Evolutionary conservation across 1,139 yeast species (phyloP).

Genomic region (Kodamaea arcana): DNA sequence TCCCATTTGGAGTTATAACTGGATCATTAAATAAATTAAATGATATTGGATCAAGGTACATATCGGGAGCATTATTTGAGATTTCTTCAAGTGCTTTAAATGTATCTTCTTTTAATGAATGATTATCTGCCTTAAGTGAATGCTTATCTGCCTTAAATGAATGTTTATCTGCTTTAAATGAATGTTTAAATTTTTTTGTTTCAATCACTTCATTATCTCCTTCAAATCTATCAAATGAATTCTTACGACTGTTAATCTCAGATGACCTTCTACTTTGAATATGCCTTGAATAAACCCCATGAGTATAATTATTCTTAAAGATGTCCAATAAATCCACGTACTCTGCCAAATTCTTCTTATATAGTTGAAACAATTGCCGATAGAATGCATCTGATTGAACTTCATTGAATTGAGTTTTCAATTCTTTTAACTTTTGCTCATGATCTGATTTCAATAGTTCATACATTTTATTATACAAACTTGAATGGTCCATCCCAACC

Average conservation of each 20-base stretch:
- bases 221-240: too few species aligned
- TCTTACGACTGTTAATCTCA: too few species aligned
- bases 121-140: neutral
- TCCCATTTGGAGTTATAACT: conserved; percentile 48
- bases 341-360: conserved; percentile 17
- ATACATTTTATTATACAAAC: conserved; percentile 16
- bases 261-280: conserved; percentile 2
- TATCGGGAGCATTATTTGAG: conserved; percentile 37
- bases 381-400: conserved; percentile 13
- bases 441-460: conserved; percentile 19
- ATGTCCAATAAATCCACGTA: conserved; percentile 19
- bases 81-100: conserved; percentile 8
- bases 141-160: too few species aligned
- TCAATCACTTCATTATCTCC: too few species aligned
- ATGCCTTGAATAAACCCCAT: conserved; percentile 12
- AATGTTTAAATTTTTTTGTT: too few species aligned
- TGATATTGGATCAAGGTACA: conserved; percentile 44
- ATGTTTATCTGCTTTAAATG: too few species aligned
- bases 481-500: conserved; percentile 14
- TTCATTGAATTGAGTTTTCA: conserved; percentile 11
- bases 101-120: neutral
- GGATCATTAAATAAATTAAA: conserved; percentile 44
- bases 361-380: conserved; percentile 13
- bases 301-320: conserved; percentile 20
- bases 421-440: conserved; percentile 9